Evolutionary conservation across 176 grass and related monocot genomes (phyloP).

Genomic region (Chrysopogon serrulatus): DNA sequence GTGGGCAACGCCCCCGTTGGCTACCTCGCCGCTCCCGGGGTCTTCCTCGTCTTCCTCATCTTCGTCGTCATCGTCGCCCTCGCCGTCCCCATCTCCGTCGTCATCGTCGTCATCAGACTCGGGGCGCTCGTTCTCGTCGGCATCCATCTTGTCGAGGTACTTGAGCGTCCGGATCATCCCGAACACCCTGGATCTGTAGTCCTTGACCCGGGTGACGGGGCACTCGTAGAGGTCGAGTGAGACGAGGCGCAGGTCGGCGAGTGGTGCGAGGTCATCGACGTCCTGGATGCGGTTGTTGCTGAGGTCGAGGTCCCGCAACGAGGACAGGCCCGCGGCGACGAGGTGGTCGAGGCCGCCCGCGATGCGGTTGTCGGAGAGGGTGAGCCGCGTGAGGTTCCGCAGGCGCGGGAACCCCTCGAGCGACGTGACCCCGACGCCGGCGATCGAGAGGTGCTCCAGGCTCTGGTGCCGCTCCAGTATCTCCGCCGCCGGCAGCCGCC

Average conservation of each 20-base stretch:
- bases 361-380: conserved; percentile 94
- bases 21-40: conserved; percentile 77
- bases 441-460: conserved; percentile 90
- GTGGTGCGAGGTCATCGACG: conserved; percentile 72
- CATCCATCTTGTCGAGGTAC: conserved; percentile 92
- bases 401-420: conserved; percentile 80
- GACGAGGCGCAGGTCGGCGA: conserved; percentile 68
- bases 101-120: conserved; percentile 94
- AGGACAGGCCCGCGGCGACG: conserved; percentile 66
- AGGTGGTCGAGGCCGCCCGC: conserved; percentile 82
- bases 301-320: conserved; percentile 85
- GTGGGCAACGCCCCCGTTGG: conserved; percentile 39
- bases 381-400: conserved; percentile 75
- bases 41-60: conserved; percentile 74
- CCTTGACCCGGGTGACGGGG: conserved; percentile 76
- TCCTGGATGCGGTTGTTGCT: conserved; percentile 92
- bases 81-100: conserved; percentile 60
- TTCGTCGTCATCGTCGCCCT: conserved; percentile 64
- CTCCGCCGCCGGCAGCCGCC: conserved; percentile 63
- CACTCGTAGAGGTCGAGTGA: conserved; percentile 97
- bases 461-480: conserved; percentile 81
- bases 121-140: conserved; percentile 93
- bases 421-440: conserved; percentile 71
- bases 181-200: conserved; percentile 90
- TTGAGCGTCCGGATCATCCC: conserved; percentile 80